phyloP scores from a whole-genome alignment of 805 yeast genomes.

The Candida ulmi region DNA sequence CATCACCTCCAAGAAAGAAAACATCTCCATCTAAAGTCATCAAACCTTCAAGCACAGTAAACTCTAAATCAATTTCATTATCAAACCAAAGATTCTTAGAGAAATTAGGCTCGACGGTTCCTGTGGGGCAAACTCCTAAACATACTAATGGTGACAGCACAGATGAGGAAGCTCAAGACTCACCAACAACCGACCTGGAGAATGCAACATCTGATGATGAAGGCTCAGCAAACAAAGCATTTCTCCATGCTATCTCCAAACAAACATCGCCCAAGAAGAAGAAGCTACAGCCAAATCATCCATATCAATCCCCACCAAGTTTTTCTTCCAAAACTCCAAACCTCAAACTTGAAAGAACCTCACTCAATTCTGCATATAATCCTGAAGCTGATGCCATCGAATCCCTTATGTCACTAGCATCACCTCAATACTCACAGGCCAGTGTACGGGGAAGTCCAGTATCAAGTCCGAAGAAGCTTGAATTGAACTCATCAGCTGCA shows the following conservation, averaged over 20 bases:
- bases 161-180: slow-evolving; percentile 6
- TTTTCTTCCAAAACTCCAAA: slow-evolving; percentile 22
- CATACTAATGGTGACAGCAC: not conserved
- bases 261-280: slow-evolving; percentile 24
- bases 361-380: slow-evolving; percentile 16
- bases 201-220: slow-evolving; percentile 8
- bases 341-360: slow-evolving; percentile 15
- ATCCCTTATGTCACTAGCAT: slow-evolving; percentile 28
- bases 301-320: no score
- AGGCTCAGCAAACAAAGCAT: slow-evolving; percentile 35
- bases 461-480: not conserved
- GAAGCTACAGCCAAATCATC: not conserved
- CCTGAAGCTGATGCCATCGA: slow-evolving; percentile 29
- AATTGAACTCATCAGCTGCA: not conserved
- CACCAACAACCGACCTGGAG: not conserved
- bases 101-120: not conserved
- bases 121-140: not conserved
- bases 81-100: slow-evolving; percentile 2
- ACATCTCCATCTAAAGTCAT: slow-evolving; percentile 1
- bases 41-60: not conserved
- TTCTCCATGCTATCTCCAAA: slow-evolving; percentile 32
- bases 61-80: slow-evolving; percentile 5
- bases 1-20: not conserved
- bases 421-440: slow-evolving; percentile 20
- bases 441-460: not conserved